Evolutionary conservation across 2,329 filamentous ascomycete species (phyloP), one percentile per base, ranked within the genome.

Genomic region (Apiospora rasikravindrae): DNA sequence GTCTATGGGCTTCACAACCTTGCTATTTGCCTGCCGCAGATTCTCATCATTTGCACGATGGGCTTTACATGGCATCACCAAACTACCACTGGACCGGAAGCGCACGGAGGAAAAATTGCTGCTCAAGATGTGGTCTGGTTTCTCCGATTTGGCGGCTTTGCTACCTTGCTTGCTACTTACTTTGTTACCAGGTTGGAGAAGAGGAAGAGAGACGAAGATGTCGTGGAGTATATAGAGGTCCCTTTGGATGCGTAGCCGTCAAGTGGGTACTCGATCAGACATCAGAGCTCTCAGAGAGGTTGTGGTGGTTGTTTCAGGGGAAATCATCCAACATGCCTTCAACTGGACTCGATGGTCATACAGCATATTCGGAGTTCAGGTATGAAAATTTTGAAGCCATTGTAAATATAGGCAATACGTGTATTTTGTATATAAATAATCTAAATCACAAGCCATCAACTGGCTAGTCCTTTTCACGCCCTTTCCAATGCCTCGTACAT

Each of bases 1-100:
- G 10, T 69, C 7, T 69, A 69, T 16, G 68, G 68, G 26, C 26
- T 69, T 0, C 29, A 69, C 8, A 69, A 69, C 45, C 68, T 69
- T 19, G 68, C 68, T 0, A 69, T 69, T 13, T 69, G 68, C 7
- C 29, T 69, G 7, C 68, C 68, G 4, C 68, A 69, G 26, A 69
- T 69, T 7, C 42, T 69, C 7, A 53, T 69, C 13, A 69, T 69
- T 29, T 42, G 40, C 53, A 22, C 40, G 22, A 69, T 69, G 68
- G 68, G 68, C 2, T 2, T 69, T 22, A 51, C 26, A 3, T 69
- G 68, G 68, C 19, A 24, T 14, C 44, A 45, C 1, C 44, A 45
- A 0, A 22, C 40, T 8, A 37, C 24, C 7, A 37, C 24, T 6
- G 40, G n/a, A 10, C n/a, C 45, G 45, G n/a, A 26, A 2, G n/a